Percentiles rank a stretch among this genome's conserved stretches.
Conservation (phyloP, 495 filamentous ascomycete genomes). For the Penicillium canariense region DNA sequence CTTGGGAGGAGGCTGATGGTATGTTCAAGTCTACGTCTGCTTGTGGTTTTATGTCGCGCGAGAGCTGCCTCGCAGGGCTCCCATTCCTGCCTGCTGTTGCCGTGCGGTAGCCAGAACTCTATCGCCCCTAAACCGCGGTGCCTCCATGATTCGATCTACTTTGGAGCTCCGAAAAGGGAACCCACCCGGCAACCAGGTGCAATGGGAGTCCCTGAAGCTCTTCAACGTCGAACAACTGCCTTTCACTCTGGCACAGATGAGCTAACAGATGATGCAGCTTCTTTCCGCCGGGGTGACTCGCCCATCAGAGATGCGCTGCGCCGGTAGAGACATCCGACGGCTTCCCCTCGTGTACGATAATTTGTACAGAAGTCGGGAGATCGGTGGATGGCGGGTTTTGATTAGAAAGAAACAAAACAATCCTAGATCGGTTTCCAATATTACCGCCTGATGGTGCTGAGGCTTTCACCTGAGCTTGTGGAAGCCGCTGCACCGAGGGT, state of each 20-base stretch:
- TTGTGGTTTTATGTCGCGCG: neutral
- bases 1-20: slow-evolving; percentile 80
- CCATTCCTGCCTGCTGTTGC: neutral
- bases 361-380: slow-evolving; percentile 37
- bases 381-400: slow-evolving; percentile 1
- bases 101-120: no score
- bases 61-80: neutral
- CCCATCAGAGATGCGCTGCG: slow-evolving; percentile 46
- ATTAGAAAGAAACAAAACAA: slow-evolving; percentile 11
- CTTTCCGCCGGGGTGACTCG: slow-evolving; percentile 48
- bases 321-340: slow-evolving; percentile 30
- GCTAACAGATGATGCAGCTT: slow-evolving; percentile 34
- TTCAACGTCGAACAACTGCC: neutral
- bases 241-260: neutral
- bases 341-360: slow-evolving; percentile 43
- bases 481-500: neutral
- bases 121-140: no score
- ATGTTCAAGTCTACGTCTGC: slow-evolving; percentile 28
- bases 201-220: neutral
- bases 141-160: neutral
- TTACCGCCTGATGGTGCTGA: neutral
- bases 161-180: neutral
- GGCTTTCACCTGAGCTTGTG: neutral
- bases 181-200: neutral
- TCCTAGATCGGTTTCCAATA: slow-evolving; percentile 15